A percentile compares a stretch with the other conserved stretches of the same genome.
These are phyloP conservation scores for Epicoccum sorghinum DNA, from an alignment of 2,329 filamentous ascomycete genomes.

Conservation along the genomic window DNA sequence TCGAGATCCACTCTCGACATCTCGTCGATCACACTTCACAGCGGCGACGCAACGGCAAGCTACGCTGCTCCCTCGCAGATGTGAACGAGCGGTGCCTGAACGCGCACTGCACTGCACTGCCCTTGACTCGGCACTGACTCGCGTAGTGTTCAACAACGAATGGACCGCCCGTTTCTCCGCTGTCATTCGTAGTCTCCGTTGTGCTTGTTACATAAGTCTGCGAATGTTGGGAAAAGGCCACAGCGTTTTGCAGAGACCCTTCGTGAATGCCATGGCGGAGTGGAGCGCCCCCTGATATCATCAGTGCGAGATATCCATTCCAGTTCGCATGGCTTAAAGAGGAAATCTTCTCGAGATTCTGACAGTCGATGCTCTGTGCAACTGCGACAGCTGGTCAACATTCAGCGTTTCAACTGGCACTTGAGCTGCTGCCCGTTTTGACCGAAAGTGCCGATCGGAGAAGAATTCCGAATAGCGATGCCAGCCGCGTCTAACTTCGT, in stretches of 20 bases:
- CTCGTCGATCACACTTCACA: slow-evolving; percentile 3
- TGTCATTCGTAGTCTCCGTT: slow-evolving; percentile 3
- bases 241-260: not conserved
- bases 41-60: not conserved
- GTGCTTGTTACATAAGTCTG: not conserved
- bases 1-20: not conserved
- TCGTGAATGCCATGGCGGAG: not conserved
- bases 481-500: too few species aligned
- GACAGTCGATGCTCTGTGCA: too few species aligned
- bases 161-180: slow-evolving; percentile 3
- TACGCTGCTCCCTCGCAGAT: not conserved
- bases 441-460: too few species aligned
- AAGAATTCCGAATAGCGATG: too few species aligned
- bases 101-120: too few species aligned
- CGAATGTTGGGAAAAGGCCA: slow-evolving; percentile 2
- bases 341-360: too few species aligned
- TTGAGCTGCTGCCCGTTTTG: not conserved
- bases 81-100: not conserved
- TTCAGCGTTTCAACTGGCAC: too few species aligned
- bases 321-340: too few species aligned
- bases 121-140: slow-evolving; percentile 7
- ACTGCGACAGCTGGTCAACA: too few species aligned
- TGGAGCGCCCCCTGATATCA: too few species aligned
- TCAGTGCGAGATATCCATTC: too few species aligned
- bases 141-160: not conserved